Evolutionary conservation across 2,329 filamentous ascomycete genomes (phyloP).

Genomic region (Colletotrichum falcatum): DNA sequence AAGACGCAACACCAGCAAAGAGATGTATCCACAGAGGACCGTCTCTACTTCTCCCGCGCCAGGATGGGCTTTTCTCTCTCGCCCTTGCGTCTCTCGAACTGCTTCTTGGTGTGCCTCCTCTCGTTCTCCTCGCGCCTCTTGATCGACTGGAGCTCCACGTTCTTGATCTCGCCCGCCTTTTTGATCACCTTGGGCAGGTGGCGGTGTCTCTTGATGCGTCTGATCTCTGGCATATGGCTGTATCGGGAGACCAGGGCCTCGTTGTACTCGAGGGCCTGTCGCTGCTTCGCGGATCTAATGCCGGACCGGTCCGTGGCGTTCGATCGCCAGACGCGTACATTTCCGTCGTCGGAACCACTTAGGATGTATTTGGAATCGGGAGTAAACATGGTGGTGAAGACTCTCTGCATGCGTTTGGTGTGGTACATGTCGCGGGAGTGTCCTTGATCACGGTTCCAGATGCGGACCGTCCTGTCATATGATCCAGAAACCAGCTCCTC

Average conservation of each 20-base stretch:
- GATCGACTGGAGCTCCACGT: conserved; percentile 85
- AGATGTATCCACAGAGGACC: background rate
- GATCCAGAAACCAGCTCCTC: conserved; percentile 92
- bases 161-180: conserved; percentile 96
- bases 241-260: conserved; percentile 85
- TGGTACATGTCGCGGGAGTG: conserved; percentile 95
- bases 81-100: conserved; percentile 76
- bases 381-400: conserved; percentile 83
- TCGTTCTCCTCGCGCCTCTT: conserved; percentile 96
- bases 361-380: conserved; percentile 92
- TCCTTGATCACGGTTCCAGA: conserved; percentile 85
- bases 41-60: conserved; percentile 66
- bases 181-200: conserved; percentile 94
- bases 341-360: conserved; percentile 93
- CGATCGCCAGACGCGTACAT: conserved; percentile 86
- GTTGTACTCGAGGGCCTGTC: conserved; percentile 93
- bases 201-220: conserved; percentile 88
- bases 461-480: conserved; percentile 85
- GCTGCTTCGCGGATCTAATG: conserved; percentile 85
- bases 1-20: conserved; percentile 20
- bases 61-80: conserved; percentile 96
- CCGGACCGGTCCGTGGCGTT: conserved; percentile 86
- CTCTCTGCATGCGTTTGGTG: conserved; percentile 97
- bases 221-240: conserved; percentile 95
- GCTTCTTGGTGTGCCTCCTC: conserved; percentile 89